phyloP scores from a whole-genome alignment of 257 asterid species.

The Mitragyna speciosa region DNA sequence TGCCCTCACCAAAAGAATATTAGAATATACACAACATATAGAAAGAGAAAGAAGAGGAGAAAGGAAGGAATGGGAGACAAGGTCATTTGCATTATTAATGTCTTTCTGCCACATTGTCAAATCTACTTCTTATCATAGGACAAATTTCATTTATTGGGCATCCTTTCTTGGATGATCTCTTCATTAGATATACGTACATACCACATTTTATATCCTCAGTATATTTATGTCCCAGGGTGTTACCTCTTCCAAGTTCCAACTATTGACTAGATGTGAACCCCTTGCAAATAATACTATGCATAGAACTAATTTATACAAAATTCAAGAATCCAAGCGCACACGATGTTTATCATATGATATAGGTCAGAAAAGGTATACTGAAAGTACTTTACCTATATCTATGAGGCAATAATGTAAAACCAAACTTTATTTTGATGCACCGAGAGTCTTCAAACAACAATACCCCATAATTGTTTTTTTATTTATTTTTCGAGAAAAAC shows the following conservation, averaged over 20 bases:
- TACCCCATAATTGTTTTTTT: background rate
- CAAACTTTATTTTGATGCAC: background rate
- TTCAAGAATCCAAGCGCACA: too few species aligned
- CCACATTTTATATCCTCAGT: background rate
- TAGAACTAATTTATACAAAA: background rate
- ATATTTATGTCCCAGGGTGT: background rate
- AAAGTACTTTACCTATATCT: background rate
- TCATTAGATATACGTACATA: background rate
- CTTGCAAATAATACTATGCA: background rate
- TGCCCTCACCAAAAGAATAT: background rate
- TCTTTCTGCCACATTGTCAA: slow-evolving; percentile 23
- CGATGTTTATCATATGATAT: background rate
- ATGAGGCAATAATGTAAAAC: background rate
- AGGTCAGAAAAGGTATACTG: background rate
- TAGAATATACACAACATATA: background rate
- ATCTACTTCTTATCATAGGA: slow-evolving; percentile 24
- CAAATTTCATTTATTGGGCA: background rate
- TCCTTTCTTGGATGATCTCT: background rate
- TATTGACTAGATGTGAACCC: background rate
- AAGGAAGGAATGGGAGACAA: slow-evolving; percentile 26
- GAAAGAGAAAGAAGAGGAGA: background rate
- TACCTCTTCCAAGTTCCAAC: background rate
- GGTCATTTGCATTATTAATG: slow-evolving; percentile 18
- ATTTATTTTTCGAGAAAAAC: background rate
- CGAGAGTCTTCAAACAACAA: background rate